A percentile compares a stretch with the other conserved stretches of the same genome.
These are phyloP conservation scores for Phylloporus arenicola DNA, from an alignment of 768 basidiomycete species.

Conservation along the genomic window DNA sequence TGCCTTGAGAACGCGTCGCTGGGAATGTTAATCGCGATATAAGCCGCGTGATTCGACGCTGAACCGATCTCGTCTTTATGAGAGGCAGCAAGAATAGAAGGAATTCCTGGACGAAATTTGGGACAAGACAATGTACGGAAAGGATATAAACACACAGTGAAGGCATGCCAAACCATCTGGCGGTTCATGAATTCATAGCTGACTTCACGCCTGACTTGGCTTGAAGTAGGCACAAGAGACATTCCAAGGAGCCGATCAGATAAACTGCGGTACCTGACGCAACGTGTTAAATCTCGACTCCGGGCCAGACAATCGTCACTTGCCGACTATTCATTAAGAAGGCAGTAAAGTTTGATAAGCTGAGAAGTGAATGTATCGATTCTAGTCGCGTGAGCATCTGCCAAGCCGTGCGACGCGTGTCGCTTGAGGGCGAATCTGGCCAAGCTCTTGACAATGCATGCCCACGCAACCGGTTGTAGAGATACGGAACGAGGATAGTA, in stretches of 20 bases:
- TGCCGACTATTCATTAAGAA: slow-evolving; percentile 88
- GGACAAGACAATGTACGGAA: background rate
- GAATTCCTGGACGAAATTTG: slow-evolving; percentile 71
- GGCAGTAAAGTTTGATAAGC: slow-evolving; percentile 68
- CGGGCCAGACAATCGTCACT: slow-evolving; percentile 23
- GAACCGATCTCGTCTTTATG: slow-evolving; percentile 61
- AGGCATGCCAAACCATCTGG: slow-evolving; percentile 98
- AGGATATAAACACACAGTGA: slow-evolving; percentile 61
- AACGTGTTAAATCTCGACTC: slow-evolving; percentile 2
- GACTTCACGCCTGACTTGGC: slow-evolving; percentile 71
- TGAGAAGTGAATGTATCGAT: slow-evolving; percentile 55
- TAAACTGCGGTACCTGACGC: slow-evolving; percentile 76
- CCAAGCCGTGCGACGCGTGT: slow-evolving; percentile 72
- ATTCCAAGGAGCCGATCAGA: slow-evolving; percentile 74
- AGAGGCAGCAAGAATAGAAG: slow-evolving; percentile 87
- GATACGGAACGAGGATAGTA: slow-evolving; percentile 72
- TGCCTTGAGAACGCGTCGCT: slow-evolving; percentile 28
- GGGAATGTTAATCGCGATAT: slow-evolving; percentile 18
- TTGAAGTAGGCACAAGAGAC: slow-evolving; percentile 65
- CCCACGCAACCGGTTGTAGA: slow-evolving; percentile 66
- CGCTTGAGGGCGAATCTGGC: slow-evolving; percentile 85
- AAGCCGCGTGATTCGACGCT: slow-evolving; percentile 46
- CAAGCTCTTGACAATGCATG: slow-evolving; percentile 80
- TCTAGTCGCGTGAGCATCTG: slow-evolving; percentile 60
- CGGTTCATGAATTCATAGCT: slow-evolving; percentile 99